Conservation (phyloP, 495 filamentous ascomycete genomes). For the Oleoguttula mirabilis region DNA sequence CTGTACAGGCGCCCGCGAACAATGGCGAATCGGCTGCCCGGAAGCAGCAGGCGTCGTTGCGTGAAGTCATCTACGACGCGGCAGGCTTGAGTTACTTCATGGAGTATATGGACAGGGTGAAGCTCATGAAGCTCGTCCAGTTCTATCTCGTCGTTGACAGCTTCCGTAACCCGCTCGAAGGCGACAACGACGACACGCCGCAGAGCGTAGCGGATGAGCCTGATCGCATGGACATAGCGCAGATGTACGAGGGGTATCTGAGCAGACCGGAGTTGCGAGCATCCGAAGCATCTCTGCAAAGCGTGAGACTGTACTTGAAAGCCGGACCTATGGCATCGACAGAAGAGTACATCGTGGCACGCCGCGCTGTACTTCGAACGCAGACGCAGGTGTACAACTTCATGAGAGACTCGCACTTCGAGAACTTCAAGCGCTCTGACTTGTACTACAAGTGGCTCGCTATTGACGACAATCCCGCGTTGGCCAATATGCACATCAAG, state of each 20-base stretch:
- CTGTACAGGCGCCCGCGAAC: conserved; percentile 8
- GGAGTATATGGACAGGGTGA: conserved; percentile 96
- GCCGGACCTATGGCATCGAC: conserved; percentile 62
- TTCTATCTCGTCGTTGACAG: conserved; percentile 99
- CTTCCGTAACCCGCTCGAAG: conserved; percentile 89
- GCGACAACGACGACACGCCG: conserved; percentile 57
- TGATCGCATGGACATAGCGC: conserved; percentile 76
- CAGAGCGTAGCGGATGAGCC: conserved; percentile 51
- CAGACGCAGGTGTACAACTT: conserved; percentile 75
- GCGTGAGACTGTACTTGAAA: conserved; percentile 65
- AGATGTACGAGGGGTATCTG: conserved; percentile 84
- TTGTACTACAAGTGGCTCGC: conserved; percentile 91
- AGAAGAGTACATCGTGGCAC: conserved; percentile 70
- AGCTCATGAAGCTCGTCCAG: conserved; percentile 79
- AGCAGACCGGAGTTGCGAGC: conserved; percentile 71
- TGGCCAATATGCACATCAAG: conserved; percentile 12
- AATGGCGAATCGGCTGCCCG: conserved; percentile 33
- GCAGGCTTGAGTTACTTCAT: conserved; percentile 94
- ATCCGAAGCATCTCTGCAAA: conserved; percentile 49
- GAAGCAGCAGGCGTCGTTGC: conserved; percentile 58
- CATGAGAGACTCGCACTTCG: conserved; percentile 66
- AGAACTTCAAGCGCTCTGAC: conserved; percentile 80
- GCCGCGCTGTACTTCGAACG: conserved; percentile 66
- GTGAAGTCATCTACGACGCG: conserved; percentile 74
- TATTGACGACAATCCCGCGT: conserved; percentile 61